Conservation (phyloP, 495 filamentous ascomycete species). For the Lasiosphaeria hispida region DNA sequence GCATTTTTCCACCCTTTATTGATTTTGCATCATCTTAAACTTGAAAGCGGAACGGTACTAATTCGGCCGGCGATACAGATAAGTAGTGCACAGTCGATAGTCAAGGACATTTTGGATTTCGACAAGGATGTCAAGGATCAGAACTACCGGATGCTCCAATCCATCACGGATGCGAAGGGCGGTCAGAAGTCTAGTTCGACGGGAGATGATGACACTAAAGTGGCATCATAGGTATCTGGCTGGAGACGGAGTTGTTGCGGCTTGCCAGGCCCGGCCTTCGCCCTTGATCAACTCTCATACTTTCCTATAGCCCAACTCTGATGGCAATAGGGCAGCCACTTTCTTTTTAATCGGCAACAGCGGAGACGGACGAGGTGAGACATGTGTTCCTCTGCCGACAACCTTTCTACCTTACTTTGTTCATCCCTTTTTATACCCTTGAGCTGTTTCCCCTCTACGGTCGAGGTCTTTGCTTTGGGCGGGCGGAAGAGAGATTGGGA, state of each 20-base stretch:
- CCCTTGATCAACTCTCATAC: no score
- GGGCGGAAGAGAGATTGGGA: neutral
- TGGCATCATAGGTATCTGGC: neutral
- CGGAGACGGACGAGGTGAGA: no score
- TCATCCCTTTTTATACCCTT: constrained; percentile 11
- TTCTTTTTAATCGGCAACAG: no score
- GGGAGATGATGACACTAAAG: neutral
- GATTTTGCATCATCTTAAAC: neutral
- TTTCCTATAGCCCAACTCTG: no score
- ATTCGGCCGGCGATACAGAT: constrained; percentile 38
- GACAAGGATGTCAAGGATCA: constrained; percentile 48
- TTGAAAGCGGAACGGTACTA: constrained; percentile 3
- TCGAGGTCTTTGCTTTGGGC: neutral
- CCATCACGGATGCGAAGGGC: constrained; percentile 34
- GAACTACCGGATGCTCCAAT: constrained; percentile 44
- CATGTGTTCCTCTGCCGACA: neutral
- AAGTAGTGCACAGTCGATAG: constrained; percentile 44
- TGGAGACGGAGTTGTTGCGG: neutral
- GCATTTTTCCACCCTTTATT: constrained; percentile 19
- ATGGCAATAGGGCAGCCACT: no score
- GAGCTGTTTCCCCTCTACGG: constrained; percentile 2
- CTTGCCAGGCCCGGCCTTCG: neutral
- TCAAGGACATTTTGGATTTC: constrained; percentile 45
- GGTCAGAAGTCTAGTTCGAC: neutral
- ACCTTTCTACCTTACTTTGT: neutral